Percentiles rank a stretch among this genome's conserved stretches.
Evolutionary conservation across 1,139 yeast species (phyloP).

Genomic region (Saccharomyces hybrid): DNA sequence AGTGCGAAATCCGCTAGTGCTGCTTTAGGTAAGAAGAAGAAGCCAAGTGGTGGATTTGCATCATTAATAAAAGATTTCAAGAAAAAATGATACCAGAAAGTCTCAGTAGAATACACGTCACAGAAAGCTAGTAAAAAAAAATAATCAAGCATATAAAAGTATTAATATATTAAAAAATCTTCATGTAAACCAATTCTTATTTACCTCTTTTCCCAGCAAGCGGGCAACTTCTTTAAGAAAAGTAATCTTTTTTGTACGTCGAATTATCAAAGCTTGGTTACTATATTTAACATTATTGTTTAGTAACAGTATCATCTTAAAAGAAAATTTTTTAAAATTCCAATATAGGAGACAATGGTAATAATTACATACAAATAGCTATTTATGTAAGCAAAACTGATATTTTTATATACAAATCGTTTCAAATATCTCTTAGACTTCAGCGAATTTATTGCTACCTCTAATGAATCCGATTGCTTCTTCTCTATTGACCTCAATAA

Average conservation of each 20-base stretch:
- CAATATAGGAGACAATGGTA: background rate
- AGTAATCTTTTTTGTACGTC: background rate
- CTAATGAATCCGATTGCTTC: slow-evolving; percentile 79
- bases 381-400: background rate
- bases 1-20: slow-evolving; percentile 37
- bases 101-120: background rate
- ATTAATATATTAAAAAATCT: background rate
- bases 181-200: background rate
- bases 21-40: slow-evolving; percentile 34
- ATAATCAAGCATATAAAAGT: background rate
- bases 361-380: background rate
- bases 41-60: slow-evolving; percentile 43
- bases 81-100: slow-evolving; percentile 14
- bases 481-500: slow-evolving; percentile 58
- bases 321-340: background rate
- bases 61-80: slow-evolving; percentile 47
- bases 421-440: slow-evolving; percentile 8
- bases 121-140: background rate
- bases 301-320: background rate
- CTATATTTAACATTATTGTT: background rate
- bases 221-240: background rate
- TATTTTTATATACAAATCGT: background rate
- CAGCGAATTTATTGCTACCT: slow-evolving; percentile 35
- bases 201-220: background rate
- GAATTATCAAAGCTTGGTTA: no score